These are phyloP conservation scores for Boehmeria nivea DNA, from an alignment of 306 rosid genomes.

Conservation along the genomic window DNA sequence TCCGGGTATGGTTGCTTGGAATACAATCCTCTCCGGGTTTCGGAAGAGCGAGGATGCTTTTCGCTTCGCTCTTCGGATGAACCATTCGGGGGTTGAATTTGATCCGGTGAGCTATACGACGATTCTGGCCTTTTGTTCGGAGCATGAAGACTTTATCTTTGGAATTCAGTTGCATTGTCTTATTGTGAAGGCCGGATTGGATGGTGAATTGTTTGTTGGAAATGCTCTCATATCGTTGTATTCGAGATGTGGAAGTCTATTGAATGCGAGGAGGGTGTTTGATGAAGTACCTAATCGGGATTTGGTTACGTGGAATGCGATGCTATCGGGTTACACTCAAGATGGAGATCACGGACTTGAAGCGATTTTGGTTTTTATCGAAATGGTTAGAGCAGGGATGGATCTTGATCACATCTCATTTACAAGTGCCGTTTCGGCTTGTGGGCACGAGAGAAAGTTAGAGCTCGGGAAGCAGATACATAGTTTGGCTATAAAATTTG, in stretches of 20 bases:
- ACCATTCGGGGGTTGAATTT: slow-evolving; percentile 43
- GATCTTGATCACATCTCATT: slow-evolving; percentile 64
- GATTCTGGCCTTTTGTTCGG: slow-evolving; percentile 55
- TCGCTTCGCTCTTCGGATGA: slow-evolving; percentile 50
- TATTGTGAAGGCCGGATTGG: slow-evolving; percentile 46
- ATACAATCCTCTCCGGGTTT: slow-evolving; percentile 75
- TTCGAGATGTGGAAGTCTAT: slow-evolving; percentile 50
- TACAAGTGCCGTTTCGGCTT: slow-evolving; percentile 73
- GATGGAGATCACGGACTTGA: slow-evolving; percentile 59
- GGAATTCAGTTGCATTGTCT: slow-evolving; percentile 69
- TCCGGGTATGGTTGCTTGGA: slow-evolving; percentile 78
- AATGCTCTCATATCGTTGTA: slow-evolving; percentile 75
- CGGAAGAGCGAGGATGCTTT: slow-evolving; percentile 51
- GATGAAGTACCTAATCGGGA: slow-evolving; percentile 58
- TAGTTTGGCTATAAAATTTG: slow-evolving; percentile 51
- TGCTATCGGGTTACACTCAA: slow-evolving; percentile 71
- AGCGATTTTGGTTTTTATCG: slow-evolving; percentile 42
- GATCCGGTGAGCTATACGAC: slow-evolving; percentile 66
- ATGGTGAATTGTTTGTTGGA: slow-evolving; percentile 58
- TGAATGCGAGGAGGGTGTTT: slow-evolving; percentile 57
- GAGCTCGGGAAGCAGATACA: slow-evolving; percentile 67
- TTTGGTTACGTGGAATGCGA: slow-evolving; percentile 74
- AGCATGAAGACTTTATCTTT: slow-evolving; percentile 39
- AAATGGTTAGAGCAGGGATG: slow-evolving; percentile 63
- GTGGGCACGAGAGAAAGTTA: slow-evolving; percentile 55